Percentiles rank a stretch among this genome's conserved stretches.
phyloP scores from a whole-genome alignment of 495 filamentous ascomycete species.

The Trichoderma virens region DNA sequence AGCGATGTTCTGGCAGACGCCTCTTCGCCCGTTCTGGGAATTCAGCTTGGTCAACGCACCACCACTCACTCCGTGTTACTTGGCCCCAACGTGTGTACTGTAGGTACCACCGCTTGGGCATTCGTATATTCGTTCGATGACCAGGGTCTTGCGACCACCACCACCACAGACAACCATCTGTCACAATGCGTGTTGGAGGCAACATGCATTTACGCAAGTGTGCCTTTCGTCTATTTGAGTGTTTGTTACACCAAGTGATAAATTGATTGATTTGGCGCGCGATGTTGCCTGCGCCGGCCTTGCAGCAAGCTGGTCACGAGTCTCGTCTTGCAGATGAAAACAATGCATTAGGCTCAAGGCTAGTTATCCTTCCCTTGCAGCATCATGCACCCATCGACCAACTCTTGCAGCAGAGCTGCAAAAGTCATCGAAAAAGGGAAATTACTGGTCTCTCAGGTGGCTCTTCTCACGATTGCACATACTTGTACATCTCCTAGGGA shows the following conservation, averaged over 20 bases:
- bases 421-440: not conserved
- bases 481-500: not conserved
- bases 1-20: not conserved
- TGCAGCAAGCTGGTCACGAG: not conserved
- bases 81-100: too few relatives aligned
- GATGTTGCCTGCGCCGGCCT: not conserved
- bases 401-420: not conserved
- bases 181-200: not conserved
- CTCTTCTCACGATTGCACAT: not conserved
- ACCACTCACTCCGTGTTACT: not conserved
- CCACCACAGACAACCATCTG: not conserved
- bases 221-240: not conserved
- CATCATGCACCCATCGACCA: not conserved
- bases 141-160: not conserved
- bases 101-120: too few relatives aligned
- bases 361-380: not conserved
- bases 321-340: not conserved
- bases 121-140: not conserved
- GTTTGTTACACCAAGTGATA: not conserved
- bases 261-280: not conserved
- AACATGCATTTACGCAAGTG: not conserved
- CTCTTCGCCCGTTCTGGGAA: not conserved
- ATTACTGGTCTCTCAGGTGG: not conserved
- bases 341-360: not conserved
- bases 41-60: not conserved